A percentile compares a stretch with the other conserved stretches of the same genome.
These are phyloP conservation scores for Flaveria robusta DNA, from an alignment of 129 eudicot genomes.

Conservation along the genomic window DNA sequence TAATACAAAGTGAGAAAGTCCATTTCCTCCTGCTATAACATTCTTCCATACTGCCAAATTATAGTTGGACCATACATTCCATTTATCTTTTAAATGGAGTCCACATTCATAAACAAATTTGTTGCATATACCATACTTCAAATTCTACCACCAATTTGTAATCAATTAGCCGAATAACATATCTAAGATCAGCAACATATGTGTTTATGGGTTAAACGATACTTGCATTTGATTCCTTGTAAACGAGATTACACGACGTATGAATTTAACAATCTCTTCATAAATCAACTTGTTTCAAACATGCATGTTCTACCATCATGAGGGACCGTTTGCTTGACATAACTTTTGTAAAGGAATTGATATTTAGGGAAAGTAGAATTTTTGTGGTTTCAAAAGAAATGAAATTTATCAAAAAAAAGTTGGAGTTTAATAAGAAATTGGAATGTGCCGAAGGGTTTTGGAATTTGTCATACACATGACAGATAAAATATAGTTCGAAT, in stretches of 20 bases:
- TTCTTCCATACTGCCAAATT: neutral
- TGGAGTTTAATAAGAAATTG: neutral
- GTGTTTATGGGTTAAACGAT: neutral
- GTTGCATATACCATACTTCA: neutral
- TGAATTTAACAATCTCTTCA: neutral
- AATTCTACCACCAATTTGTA: neutral
- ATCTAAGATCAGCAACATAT: neutral
- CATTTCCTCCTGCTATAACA: neutral
- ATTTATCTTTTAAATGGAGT: neutral
- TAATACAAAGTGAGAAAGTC: slow-evolving; percentile 20
- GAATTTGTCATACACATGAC: neutral
- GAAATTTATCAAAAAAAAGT: too few species aligned
- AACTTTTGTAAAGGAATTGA: too few species aligned
- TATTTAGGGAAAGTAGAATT: too few species aligned
- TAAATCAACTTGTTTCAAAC: neutral
- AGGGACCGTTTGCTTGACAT: too few species aligned
- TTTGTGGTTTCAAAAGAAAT: too few species aligned
- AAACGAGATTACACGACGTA: neutral
- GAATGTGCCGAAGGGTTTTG: neutral
- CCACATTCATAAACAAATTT: neutral
- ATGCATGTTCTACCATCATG: neutral
- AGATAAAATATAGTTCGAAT: neutral
- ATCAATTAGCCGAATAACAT: neutral
- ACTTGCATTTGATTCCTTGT: neutral
- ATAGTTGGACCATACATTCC: neutral